Evolutionary conservation across 169 alveolate genomes (phyloP), one percentile per base, ranked within the genome.

Genomic region (Haemoproteus tartakovskyi): DNA sequence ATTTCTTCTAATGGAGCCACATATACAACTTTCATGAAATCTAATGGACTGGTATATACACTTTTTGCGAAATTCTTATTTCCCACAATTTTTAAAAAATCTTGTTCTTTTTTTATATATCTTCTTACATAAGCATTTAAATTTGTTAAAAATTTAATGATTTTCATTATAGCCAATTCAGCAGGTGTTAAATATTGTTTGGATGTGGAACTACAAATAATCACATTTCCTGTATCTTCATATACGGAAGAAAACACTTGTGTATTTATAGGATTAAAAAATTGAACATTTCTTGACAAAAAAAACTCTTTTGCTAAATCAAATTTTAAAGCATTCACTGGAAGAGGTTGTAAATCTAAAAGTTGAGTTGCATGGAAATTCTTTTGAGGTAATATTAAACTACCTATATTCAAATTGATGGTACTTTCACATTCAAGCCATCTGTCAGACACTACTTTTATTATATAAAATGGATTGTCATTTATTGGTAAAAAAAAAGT

Each of bases 371-470:
- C 95, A 24, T 95, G 93, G 50, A 92, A 90, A 78, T 87, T 79
- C 90, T 96, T 85, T 90, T 98, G 26, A 96, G 99, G 60, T 86
- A 93, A 54, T 88, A 92, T 91, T 87, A 96, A 52, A 52, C 84
- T 74, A 45, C 63, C 80, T 36, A 89, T 47, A 12, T 81, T 50
- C 36, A 92, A 79, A 11, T 91, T 81, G 1, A 91, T 63, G 1
- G 87, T 79, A 24, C 91, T 37, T 60, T 86, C 87, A 36, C 92
- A 87, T 30, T 89, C 91, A 5, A 92, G 22, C 94, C 94, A 92
- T 78, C 87, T 94, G 85, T 98, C 99, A 3, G 98, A 93, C 19
- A 98, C 93, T 19, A 97, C 94, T 38, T 98, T 95, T 18, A 98
- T 91, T 87, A 95, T 97, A 85, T 97, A 97, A 36, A 29, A 74